phyloP scores from a whole-genome alignment of 495 filamentous ascomycete species.

The Aspergillus leporis region DNA sequence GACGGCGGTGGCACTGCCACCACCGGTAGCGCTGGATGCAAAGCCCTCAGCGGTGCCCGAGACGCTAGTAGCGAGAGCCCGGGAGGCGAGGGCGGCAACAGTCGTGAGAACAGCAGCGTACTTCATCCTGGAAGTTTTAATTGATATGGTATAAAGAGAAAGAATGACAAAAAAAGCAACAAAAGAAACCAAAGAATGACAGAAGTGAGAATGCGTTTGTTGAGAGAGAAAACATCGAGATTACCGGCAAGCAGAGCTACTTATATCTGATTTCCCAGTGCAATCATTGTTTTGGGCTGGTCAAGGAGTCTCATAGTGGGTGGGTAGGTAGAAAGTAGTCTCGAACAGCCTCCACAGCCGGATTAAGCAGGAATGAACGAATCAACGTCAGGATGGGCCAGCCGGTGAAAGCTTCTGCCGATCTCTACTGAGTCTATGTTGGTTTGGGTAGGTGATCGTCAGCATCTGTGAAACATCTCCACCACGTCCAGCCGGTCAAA shows the following conservation, averaged over 20 bases:
- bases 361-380: neutral
- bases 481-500: neutral
- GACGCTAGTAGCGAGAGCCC: neutral
- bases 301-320: neutral
- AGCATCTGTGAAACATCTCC: neutral
- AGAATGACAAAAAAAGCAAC: neutral
- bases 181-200: constrained; percentile 2
- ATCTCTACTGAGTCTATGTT: neutral
- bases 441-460: neutral
- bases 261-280: neutral
- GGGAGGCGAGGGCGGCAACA: neutral
- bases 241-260: neutral
- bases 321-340: neutral
- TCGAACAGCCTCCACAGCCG: neutral
- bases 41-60: constrained; percentile 7
- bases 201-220: neutral
- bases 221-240: neutral
- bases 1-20: neutral
- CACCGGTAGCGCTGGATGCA: constrained; percentile 1
- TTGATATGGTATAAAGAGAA: neutral
- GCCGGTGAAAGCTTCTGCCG: neutral
- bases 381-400: neutral
- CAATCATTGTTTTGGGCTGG: neutral
- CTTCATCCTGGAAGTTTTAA: neutral
- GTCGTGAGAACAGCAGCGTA: neutral